phyloP scores from a whole-genome alignment of 148 eudicot species.

The Rhododendron griersonianum region DNA sequence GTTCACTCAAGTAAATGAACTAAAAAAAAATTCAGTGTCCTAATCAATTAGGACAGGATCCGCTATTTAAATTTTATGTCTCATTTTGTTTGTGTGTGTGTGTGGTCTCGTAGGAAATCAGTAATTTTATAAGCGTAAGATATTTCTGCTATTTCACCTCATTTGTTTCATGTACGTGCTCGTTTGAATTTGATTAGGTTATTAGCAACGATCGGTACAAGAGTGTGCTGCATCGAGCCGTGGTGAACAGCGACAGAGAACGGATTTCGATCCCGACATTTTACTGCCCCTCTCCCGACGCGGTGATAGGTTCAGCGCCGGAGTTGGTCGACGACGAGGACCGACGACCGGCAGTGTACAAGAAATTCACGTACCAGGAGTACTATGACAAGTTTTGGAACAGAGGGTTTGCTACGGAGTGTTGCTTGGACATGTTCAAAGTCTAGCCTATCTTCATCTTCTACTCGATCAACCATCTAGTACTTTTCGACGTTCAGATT shows the following conservation, averaged over 20 bases:
- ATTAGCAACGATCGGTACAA: conserved; percentile 22
- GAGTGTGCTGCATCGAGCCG: conserved; percentile 17
- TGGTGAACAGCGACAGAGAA: conserved; percentile 14
- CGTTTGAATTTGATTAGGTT: background rate
- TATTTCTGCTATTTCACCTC: background rate
- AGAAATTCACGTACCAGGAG: conserved; percentile 5
- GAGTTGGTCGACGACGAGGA: conserved; percentile 16
- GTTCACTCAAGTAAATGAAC: no score
- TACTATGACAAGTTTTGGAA: conserved; percentile 4
- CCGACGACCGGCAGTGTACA: background rate
- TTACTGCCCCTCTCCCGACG: conserved; percentile 18
- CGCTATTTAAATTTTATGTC: no score
- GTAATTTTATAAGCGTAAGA: background rate
- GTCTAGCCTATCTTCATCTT: no score
- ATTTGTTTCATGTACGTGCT: no score
- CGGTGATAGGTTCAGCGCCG: conserved; percentile 2
- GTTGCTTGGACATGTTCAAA: background rate
- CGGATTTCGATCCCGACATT: conserved; percentile 20
- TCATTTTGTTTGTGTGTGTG: no score
- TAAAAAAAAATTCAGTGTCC: no score
- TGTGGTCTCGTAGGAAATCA: no score
- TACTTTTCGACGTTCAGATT: no score
- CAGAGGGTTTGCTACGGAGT: background rate
- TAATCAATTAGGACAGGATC: no score
- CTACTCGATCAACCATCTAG: no score